Percentiles rank a stretch among this genome's conserved stretches.
These are phyloP conservation scores for Solanum chacoense DNA, from an alignment of 305 asterid species.

Conservation along the genomic window DNA sequence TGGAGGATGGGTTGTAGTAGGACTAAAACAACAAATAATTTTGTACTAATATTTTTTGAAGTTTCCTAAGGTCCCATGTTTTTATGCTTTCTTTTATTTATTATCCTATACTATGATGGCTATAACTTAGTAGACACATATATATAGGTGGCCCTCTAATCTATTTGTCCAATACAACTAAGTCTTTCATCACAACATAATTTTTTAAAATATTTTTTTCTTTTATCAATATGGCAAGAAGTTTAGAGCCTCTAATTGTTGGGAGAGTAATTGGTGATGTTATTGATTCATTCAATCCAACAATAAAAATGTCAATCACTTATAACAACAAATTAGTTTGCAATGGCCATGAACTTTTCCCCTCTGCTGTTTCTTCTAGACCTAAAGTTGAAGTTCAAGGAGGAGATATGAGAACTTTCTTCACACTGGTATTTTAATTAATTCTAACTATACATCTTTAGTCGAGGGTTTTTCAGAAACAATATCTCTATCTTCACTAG, in stretches of 20 bases:
- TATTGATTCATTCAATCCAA: constrained; percentile 39
- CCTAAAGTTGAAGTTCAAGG: constrained; percentile 57
- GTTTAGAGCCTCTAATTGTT: constrained; percentile 45
- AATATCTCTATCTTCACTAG: background rate
- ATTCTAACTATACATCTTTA: background rate
- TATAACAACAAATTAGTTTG: constrained; percentile 40
- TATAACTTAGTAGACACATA: background rate
- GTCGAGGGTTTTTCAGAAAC: background rate
- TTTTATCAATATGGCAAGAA: constrained; percentile 16
- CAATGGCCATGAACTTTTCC: constrained; percentile 64
- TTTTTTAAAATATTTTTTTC: background rate
- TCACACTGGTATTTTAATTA: constrained; percentile 38
- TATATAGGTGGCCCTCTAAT: background rate
- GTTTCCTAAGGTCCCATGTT: background rate
- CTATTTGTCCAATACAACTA: background rate
- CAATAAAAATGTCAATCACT: constrained; percentile 25
- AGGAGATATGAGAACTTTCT: constrained; percentile 58
- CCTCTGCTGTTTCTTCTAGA: constrained; percentile 36
- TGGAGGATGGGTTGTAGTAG: background rate
- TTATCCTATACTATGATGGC: background rate
- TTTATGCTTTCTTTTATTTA: background rate
- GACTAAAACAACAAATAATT: background rate
- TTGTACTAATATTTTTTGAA: background rate
- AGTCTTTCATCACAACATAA: background rate
- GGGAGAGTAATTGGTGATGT: constrained; percentile 89